A percentile compares a stretch with the other conserved stretches of the same genome.
Evolutionary conservation across 2,329 filamentous ascomycete species (phyloP).

Genomic region (Aspergillus aculeatinus): DNA sequence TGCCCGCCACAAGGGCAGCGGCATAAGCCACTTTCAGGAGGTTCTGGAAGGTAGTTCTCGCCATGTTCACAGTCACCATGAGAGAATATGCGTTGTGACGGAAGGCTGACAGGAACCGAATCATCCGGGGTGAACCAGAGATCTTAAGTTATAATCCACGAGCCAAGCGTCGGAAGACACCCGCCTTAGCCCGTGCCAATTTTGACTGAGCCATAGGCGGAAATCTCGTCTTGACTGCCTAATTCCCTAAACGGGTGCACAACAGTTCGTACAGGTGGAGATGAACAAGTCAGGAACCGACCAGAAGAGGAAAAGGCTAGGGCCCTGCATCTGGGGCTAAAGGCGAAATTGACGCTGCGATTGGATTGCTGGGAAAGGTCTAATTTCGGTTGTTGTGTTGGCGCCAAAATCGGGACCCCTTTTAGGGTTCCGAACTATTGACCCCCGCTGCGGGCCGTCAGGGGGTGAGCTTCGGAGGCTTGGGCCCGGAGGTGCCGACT

Average conservation of each 20-base stretch:
- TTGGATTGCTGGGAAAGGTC: background rate
- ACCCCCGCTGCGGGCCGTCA: background rate
- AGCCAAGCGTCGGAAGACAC: background rate
- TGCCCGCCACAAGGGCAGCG: background rate
- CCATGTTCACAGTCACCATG: background rate
- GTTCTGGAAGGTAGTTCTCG: background rate
- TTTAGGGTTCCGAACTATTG: constrained; percentile 2
- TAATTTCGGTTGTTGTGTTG: background rate
- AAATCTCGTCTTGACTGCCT: background rate
- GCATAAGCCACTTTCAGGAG: background rate
- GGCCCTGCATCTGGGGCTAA: background rate
- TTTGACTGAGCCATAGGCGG: background rate
- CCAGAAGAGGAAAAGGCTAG: background rate
- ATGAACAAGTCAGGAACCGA: background rate
- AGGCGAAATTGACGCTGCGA: background rate
- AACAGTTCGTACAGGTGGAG: background rate
- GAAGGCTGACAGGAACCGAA: background rate
- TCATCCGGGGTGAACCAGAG: background rate
- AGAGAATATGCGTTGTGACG: background rate
- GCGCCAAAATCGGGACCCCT: constrained; percentile 10
- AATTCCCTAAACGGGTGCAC: background rate
- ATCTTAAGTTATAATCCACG: background rate
- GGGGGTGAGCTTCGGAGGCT: background rate
- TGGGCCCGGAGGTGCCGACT: too few species aligned
- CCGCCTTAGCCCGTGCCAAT: background rate